Evolutionary conservation across 495 filamentous ascomycete species (phyloP).

Genomic region (Usnea hakonensis): DNA sequence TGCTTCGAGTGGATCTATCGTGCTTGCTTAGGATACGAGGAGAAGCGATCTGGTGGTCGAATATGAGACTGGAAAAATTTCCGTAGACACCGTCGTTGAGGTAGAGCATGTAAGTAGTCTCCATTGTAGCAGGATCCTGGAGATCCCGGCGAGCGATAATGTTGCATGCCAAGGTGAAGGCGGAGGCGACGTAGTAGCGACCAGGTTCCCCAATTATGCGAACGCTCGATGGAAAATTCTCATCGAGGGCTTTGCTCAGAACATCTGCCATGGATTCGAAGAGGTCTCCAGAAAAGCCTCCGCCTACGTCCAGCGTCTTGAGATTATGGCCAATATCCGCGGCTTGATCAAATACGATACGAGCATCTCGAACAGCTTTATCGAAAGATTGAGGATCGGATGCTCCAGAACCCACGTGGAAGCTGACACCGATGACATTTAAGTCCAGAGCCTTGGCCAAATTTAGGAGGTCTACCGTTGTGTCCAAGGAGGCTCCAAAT

Average conservation of each 20-base stretch:
- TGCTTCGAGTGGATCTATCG: slow-evolving; percentile 35
- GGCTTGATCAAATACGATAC: slow-evolving; percentile 84
- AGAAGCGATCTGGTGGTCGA: slow-evolving; percentile 89
- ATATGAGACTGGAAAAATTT: slow-evolving; percentile 98
- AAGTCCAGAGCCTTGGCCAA: slow-evolving; percentile 82
- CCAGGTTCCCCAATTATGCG: slow-evolving; percentile 94
- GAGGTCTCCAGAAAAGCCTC: slow-evolving; percentile 79
- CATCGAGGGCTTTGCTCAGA: slow-evolving; percentile 70
- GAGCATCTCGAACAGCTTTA: slow-evolving; percentile 84
- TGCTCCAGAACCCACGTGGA: slow-evolving; percentile 94
- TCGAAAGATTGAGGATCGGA: slow-evolving; percentile 81
- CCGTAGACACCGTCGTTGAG: slow-evolving; percentile 96
- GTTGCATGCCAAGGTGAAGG: slow-evolving; percentile 87
- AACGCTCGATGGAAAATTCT: slow-evolving; percentile 76
- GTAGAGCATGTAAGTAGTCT: slow-evolving; percentile 85
- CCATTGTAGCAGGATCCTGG: slow-evolving; percentile 48
- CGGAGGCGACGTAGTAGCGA: slow-evolving; percentile 86
- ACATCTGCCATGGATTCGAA: slow-evolving; percentile 87
- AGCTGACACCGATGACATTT: slow-evolving; percentile 92
- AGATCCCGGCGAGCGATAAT: slow-evolving; percentile 93
- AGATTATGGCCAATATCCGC: slow-evolving; percentile 66
- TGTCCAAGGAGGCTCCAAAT: slow-evolving; percentile 84
- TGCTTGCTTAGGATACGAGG: slow-evolving; percentile 63
- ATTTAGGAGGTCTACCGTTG: slow-evolving; percentile 66
- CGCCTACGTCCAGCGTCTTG: slow-evolving; percentile 87